Evolutionary conservation across 2,329 filamentous ascomycete genomes (phyloP).

Genomic region (Macrophomina tecta): DNA sequence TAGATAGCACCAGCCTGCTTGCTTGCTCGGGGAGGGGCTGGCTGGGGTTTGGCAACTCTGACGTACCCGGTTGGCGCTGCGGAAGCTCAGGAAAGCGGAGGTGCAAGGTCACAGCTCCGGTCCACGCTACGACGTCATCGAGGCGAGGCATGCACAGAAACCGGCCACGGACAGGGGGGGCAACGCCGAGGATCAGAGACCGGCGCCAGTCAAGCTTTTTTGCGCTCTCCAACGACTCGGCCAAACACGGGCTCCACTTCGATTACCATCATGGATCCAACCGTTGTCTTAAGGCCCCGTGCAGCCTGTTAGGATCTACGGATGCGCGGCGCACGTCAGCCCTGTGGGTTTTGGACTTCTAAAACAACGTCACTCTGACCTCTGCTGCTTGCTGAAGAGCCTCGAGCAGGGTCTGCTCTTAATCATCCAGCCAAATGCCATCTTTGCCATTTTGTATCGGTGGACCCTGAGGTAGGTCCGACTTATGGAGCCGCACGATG

Average conservation of each 20-base stretch:
- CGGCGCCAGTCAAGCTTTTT: conserved; percentile 13
- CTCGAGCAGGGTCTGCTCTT: conserved; percentile 1
- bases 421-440: not conserved
- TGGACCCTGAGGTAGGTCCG: not conserved
- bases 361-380: conserved; percentile 22
- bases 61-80: not conserved
- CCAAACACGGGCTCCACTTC: conserved; percentile 2
- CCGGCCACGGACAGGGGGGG: not conserved
- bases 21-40: not conserved
- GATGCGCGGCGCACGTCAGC: conserved; percentile 18
- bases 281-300: conserved; percentile 1
- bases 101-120: conserved; percentile 11
- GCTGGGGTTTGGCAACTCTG: not conserved
- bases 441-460: not conserved
- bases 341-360: not conserved
- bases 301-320: conserved; percentile 9
- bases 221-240: conserved; percentile 6
- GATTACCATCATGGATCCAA: conserved; percentile 1
- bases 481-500: not conserved
- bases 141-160: not conserved
- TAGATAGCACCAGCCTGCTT: not conserved
- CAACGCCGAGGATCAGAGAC: conserved; percentile 9
- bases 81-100: conserved; percentile 10
- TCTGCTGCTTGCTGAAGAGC: not conserved
- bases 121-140: conserved; percentile 2